These are phyloP conservation scores for Blastomyces silverae DNA, from an alignment of 2,329 filamentous ascomycete species.

Conservation along the genomic window DNA sequence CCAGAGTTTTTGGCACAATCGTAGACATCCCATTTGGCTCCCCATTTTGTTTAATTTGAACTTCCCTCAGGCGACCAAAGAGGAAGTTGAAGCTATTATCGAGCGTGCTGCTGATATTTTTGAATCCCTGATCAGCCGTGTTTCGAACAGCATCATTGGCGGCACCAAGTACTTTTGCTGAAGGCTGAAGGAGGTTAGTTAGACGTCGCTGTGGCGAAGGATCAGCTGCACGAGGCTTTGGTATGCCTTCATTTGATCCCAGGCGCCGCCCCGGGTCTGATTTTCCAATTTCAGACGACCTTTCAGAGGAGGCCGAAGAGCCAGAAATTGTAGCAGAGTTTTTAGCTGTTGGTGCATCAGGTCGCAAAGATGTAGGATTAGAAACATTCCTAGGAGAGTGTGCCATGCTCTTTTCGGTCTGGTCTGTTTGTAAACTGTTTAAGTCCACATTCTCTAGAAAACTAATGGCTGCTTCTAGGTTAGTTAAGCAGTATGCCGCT, in stretches of 20 bases:
- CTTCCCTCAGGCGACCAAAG: conserved; percentile 75
- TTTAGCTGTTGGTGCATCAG: conserved; percentile 24
- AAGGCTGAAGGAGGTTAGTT: conserved; percentile 79
- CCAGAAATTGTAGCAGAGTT: conserved; percentile 16
- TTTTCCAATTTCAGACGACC: conserved; percentile 26
- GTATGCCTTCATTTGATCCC: not conserved
- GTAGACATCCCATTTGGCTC: conserved; percentile 42
- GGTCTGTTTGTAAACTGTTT: conserved; percentile 75
- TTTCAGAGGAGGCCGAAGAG: conserved; percentile 21
- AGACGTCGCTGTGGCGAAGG: conserved; percentile 64
- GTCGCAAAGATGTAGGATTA: conserved; percentile 25
- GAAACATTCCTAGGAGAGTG: conserved; percentile 44
- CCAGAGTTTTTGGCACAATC: conserved; percentile 75
- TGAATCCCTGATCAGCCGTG: conserved; percentile 84
- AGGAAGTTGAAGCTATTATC: conserved; percentile 92
- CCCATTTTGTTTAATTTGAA: conserved; percentile 45
- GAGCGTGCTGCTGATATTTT: conserved; percentile 82
- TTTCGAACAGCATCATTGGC: conserved; percentile 79
- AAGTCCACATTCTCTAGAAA: conserved; percentile 95
- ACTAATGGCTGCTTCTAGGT: conserved; percentile 86
- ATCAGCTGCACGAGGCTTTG: conserved; percentile 28
- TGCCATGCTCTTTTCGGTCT: conserved; percentile 60
- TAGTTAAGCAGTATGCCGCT: conserved; percentile 91
- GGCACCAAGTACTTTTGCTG: conserved; percentile 71
- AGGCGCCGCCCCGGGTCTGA: conserved; percentile 13